These are phyloP conservation scores for Saccharomyces hybrid DNA, from an alignment of 1,139 yeast species.

Conservation along the genomic window DNA sequence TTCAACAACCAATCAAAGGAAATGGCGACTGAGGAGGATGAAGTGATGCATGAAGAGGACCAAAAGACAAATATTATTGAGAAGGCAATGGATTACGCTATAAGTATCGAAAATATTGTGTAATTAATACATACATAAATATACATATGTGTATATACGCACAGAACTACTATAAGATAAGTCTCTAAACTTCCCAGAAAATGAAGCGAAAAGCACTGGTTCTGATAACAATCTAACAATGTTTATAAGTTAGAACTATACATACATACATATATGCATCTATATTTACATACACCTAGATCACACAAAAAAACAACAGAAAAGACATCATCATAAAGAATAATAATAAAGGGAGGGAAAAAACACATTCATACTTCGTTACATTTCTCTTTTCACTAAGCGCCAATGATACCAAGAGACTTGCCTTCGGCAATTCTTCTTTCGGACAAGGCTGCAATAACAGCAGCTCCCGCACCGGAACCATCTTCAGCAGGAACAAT, in stretches of 20 bases:
- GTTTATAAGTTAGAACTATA: background rate
- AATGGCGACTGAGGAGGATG: slow-evolving; percentile 8
- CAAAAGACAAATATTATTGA: slow-evolving; percentile 20
- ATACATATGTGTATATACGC: no score
- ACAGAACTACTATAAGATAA: background rate
- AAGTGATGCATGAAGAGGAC: slow-evolving; percentile 9
- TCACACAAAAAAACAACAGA: background rate
- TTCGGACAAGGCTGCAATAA: slow-evolving; percentile 90
- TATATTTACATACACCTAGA: background rate
- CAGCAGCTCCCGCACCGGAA: slow-evolving; percentile 96
- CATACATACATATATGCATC: background rate
- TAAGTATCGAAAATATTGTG: slow-evolving; percentile 30
- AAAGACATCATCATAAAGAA: background rate
- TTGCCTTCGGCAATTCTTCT: slow-evolving; percentile 62
- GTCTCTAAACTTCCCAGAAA: background rate
- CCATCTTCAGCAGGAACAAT: slow-evolving; percentile 96
- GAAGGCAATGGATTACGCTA: slow-evolving; percentile 29
- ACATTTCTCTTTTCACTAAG: slow-evolving; percentile 1
- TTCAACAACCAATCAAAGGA: slow-evolving; percentile 38
- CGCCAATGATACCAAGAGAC: slow-evolving; percentile 56
- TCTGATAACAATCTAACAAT: background rate
- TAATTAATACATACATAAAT: slow-evolving; percentile 6
- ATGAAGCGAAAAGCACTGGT: background rate
- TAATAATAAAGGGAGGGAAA: background rate
- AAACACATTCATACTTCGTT: background rate